Conservation (phyloP, 768 basidiomycete genomes). For the Leccinum arenicola region DNA sequence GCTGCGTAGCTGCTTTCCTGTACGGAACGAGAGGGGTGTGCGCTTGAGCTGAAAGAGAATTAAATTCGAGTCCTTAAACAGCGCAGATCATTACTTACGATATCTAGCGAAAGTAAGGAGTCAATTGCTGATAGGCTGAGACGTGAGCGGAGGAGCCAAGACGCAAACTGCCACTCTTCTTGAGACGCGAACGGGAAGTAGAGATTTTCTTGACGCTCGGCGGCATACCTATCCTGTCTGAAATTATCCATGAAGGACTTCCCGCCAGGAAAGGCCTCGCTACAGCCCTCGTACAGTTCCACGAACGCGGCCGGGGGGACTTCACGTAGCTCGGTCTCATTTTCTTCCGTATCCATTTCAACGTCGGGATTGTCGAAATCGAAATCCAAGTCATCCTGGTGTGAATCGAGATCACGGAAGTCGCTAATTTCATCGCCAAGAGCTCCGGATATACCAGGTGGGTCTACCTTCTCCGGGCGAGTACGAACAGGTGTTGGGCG, state of each 20-base stretch:
- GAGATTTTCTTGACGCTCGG: conserved; percentile 16
- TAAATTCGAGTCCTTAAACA: neutral
- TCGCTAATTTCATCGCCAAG: no score
- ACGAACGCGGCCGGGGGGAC: neutral
- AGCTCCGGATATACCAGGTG: neutral
- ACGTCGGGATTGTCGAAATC: neutral
- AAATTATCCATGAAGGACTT: conserved; percentile 30
- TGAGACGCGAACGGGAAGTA: neutral
- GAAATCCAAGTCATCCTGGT: neutral
- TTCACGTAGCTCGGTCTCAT: neutral
- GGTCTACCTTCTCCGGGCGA: neutral
- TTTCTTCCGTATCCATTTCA: neutral
- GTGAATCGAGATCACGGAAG: neutral
- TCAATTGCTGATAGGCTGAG: neutral
- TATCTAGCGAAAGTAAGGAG: neutral
- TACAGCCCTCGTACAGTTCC: neutral
- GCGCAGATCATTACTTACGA: neutral
- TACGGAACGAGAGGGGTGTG: neutral
- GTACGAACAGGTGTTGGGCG: neutral
- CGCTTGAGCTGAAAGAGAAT: neutral
- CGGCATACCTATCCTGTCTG: conserved; percentile 22
- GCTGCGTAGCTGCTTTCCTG: neutral
- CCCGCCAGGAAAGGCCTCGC: neutral
- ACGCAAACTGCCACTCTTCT: neutral
- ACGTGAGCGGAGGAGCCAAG: neutral